Evolutionary conservation across 345 rosid genomes (phyloP).

Genomic region (Hevea brasiliensis): DNA sequence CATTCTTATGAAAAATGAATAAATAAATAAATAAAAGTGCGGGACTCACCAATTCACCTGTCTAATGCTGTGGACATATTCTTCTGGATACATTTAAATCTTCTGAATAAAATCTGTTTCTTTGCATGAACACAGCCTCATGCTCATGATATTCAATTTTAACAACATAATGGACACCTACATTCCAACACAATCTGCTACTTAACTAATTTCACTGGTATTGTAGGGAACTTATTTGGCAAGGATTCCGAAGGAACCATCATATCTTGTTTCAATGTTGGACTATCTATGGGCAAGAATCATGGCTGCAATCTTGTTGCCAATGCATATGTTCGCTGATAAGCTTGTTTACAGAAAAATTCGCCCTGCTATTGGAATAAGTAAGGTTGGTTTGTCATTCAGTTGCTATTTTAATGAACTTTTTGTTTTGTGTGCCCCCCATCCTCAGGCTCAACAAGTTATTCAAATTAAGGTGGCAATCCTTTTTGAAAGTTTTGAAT

Average conservation of each 20-base stretch:
- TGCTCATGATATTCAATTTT: neutral
- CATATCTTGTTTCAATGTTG: slow-evolving; percentile 52
- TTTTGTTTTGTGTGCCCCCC: neutral
- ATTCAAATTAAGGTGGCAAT: neutral
- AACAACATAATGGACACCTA: neutral
- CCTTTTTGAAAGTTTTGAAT: neutral
- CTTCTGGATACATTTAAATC: too few species aligned
- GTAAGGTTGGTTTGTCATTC: slow-evolving; percentile 51
- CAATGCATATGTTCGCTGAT: slow-evolving; percentile 73
- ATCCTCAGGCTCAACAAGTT: neutral
- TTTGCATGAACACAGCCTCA: too few species aligned
- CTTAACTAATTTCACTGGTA: neutral
- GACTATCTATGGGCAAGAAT: slow-evolving; percentile 72
- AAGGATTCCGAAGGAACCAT: slow-evolving; percentile 55
- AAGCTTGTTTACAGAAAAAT: slow-evolving; percentile 69
- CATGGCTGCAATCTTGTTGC: slow-evolving; percentile 60
- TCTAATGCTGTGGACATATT: too few species aligned
- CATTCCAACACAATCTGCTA: neutral
- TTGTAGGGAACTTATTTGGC: slow-evolving; percentile 71
- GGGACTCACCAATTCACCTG: too few species aligned
- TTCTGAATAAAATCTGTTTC: too few species aligned
- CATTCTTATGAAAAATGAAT: too few species aligned
- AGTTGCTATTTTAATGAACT: neutral
- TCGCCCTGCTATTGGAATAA: slow-evolving; percentile 77
- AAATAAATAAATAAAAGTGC: too few species aligned